Base-by-base conservation (phyloP, 116 monocot genomes). In the Trichopus zeylanicus region DNA sequence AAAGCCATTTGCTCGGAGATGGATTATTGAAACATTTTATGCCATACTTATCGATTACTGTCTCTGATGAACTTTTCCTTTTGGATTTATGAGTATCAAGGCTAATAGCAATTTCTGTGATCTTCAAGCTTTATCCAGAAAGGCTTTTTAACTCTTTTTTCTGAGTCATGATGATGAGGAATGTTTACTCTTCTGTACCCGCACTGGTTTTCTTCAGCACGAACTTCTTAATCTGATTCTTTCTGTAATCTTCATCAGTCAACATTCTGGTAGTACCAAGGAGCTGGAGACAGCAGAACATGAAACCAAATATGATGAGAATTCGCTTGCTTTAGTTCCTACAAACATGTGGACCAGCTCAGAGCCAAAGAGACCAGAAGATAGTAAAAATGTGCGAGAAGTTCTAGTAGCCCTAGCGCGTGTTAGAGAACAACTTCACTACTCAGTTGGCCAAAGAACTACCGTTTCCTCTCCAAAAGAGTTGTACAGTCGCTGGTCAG, bases 341-440 rank as follows among this genome's bases (percentile, higher is more conserved):
- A 62, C 38, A 23, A 72, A 35, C 27, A 51, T 47, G n/a, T 57
- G 51, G 31, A 32, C 27, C 15, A 46, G 16, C 13, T 46, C 39
- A 48, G 46, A 46, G 9, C 31, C 16, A 15, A 10, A 11, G 26
- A 62, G 51, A 62, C 5, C 67, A 19, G 31, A 57, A 29, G 56
- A 53, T 5, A 62, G 56, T 4, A 49, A 38, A 10, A 39, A 78
- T 39, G 67, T 59, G 3, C 56, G 68, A 16, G 42, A 29, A 15
- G 78, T 78, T 51, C 72, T 78, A 47, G 31, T 63, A 10, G 67
- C 78, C 5, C 46, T 78, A 28, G 49, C 67, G 46, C 72, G 58
- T 62, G 78, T 78, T 9, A 72, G 38, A 67, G 68, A 78, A 63
- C 67, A 72, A 55, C 34, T 78, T 22, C 59, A 59, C 4, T 59